Conservation (phyloP, 2,329 filamentous ascomycete genomes). For the Aspergillus ochraceoroseus region DNA sequence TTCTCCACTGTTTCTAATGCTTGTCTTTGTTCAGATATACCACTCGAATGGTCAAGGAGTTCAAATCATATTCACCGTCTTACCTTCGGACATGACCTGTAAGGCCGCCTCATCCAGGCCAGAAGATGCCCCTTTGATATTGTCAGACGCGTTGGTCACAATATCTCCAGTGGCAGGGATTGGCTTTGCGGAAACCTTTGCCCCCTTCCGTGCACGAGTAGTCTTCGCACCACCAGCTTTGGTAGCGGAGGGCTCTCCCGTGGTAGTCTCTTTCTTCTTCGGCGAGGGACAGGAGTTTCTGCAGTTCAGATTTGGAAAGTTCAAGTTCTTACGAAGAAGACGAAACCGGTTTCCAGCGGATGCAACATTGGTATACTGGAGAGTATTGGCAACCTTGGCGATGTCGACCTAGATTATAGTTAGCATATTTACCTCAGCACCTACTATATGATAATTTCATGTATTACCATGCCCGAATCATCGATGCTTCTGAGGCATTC, state of each 20-base stretch:
- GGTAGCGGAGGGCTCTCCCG: background rate
- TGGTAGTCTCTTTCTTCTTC: background rate
- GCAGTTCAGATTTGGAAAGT: slow-evolving; percentile 20
- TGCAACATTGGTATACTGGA: slow-evolving; percentile 28
- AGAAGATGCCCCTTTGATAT: background rate
- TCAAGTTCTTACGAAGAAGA: slow-evolving; percentile 25
- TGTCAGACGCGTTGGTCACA: slow-evolving; percentile 1
- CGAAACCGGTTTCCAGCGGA: slow-evolving; percentile 30
- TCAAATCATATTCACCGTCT: too few relatives aligned
- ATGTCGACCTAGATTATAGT: slow-evolving; percentile 26
- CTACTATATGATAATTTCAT: too few relatives aligned
- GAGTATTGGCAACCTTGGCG: slow-evolving; percentile 20
- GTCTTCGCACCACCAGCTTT: background rate
- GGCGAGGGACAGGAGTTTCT: background rate
- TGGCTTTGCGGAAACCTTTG: slow-evolving; percentile 19
- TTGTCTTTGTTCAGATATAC: too few relatives aligned
- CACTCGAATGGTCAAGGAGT: too few relatives aligned
- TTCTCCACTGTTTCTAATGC: too few relatives aligned
- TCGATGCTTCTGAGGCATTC: slow-evolving; percentile 26
- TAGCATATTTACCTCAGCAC: too few relatives aligned
- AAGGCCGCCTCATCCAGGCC: background rate
- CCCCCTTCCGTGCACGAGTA: slow-evolving; percentile 16
- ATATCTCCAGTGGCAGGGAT: slow-evolving; percentile 16
- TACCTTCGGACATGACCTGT: background rate
- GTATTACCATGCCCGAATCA: slow-evolving; percentile 16